Conservation (phyloP, 768 basidiomycete genomes). For the Lactifluus volemus region DNA sequence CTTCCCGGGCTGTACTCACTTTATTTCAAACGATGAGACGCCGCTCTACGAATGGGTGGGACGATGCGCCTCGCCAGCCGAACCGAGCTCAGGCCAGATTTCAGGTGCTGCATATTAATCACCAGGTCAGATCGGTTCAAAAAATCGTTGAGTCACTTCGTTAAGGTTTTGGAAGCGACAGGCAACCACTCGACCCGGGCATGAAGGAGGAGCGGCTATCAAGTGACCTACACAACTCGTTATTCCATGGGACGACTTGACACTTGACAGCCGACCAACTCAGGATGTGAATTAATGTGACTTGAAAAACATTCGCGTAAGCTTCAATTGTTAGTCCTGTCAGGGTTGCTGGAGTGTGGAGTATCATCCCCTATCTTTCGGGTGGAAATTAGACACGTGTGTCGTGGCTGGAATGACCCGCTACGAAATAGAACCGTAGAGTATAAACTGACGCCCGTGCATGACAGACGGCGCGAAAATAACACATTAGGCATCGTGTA, state of each 20-base stretch:
- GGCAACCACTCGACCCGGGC: not conserved
- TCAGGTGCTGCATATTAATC: not conserved
- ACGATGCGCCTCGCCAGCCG: not conserved
- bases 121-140: not conserved
- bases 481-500: not conserved
- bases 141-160: not conserved
- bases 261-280: not conserved
- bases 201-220: not conserved
- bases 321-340: not conserved
- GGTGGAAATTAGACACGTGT: not conserved
- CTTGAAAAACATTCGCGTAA: not conserved
- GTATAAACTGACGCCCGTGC: not conserved
- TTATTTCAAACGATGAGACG: not conserved
- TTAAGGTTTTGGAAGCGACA: not conserved
- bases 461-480: not conserved
- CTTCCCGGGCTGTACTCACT: not conserved
- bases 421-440: not conserved
- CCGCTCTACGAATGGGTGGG: not conserved
- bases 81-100: not conserved
- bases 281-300: not conserved
- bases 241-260: not conserved
- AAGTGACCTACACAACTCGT: not conserved
- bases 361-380: not conserved
- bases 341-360: not conserved
- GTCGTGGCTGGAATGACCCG: not conserved